These are phyloP conservation scores for Talaromyces sp. DNA, from an alignment of 2,329 filamentous ascomycete species.

Conservation along the genomic window DNA sequence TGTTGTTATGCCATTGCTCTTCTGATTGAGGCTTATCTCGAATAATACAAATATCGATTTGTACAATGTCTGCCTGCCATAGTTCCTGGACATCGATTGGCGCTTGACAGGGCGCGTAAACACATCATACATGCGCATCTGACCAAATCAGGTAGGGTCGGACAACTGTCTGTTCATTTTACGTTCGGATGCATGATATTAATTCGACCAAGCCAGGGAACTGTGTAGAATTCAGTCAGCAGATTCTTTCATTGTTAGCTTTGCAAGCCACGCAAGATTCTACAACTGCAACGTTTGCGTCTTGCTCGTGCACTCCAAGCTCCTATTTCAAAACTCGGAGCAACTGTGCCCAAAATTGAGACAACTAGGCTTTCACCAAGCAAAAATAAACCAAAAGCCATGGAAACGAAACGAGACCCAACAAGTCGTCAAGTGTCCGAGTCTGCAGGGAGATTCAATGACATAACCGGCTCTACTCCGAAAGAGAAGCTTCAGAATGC, in stretches of 20 bases:
- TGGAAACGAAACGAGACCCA: conserved; percentile 24
- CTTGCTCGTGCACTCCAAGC: neutral
- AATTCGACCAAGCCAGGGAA: neutral
- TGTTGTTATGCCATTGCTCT: neutral
- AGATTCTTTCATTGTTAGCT: neutral
- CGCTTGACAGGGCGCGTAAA: conserved; percentile 11
- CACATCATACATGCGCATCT: neutral
- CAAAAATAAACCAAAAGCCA: conserved; percentile 9
- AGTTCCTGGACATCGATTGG: neutral
- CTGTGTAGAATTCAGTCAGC: neutral
- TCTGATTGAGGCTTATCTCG: neutral
- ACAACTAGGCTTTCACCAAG: neutral
- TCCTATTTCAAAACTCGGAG: neutral
- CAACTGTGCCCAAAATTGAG: neutral
- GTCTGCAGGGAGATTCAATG: conserved; percentile 27
- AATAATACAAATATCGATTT: neutral
- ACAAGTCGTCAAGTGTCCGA: conserved; percentile 22
- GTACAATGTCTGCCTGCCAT: conserved; percentile 8
- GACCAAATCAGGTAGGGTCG: conserved; percentile 5
- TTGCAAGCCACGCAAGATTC: neutral
- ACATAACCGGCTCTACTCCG: conserved; percentile 29
- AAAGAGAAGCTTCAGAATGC: conserved; percentile 32
- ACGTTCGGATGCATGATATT: neutral
- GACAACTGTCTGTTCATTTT: neutral
- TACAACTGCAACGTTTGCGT: neutral